These are phyloP conservation scores for Cocos nucifera DNA, from an alignment of 176 grass and related monocot genomes.

Conservation along the genomic window DNA sequence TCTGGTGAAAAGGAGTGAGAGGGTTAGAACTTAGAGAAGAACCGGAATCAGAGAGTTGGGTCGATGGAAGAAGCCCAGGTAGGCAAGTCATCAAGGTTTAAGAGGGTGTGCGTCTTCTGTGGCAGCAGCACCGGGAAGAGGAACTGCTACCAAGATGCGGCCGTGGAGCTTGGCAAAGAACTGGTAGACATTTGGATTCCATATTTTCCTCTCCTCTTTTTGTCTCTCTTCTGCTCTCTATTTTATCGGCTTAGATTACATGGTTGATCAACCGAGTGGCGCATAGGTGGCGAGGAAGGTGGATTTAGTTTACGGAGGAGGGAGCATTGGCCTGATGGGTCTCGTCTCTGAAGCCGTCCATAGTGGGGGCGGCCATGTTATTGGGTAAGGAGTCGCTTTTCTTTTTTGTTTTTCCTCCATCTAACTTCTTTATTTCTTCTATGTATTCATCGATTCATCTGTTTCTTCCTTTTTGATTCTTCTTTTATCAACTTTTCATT, in stretches of 20 bases:
- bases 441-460: not conserved
- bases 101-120: constrained; percentile 94
- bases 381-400: constrained; percentile 31
- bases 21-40: not conserved
- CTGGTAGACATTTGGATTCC: constrained; percentile 26
- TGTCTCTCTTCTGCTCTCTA: not conserved
- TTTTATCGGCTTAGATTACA: not conserved
- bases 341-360: constrained; percentile 81
- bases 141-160: constrained; percentile 81
- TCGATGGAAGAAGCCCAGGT: constrained; percentile 8
- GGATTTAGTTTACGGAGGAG: constrained; percentile 86
- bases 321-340: constrained; percentile 90
- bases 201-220: not conserved
- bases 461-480: not conserved
- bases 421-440: not conserved
- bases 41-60: not conserved
- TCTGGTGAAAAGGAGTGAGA: not conserved
- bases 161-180: constrained; percentile 78
- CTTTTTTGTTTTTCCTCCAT: not conserved
- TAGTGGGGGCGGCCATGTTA: constrained; percentile 78
- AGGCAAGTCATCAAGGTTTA: constrained; percentile 41
- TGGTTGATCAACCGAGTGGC: no score
- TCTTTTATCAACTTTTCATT: not conserved
- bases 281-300: constrained; percentile 68
- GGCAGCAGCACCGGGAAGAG: constrained; percentile 97